These are phyloP conservation scores for Boletus edulis DNA, from an alignment of 768 basidiomycete species.

Conservation along the genomic window DNA sequence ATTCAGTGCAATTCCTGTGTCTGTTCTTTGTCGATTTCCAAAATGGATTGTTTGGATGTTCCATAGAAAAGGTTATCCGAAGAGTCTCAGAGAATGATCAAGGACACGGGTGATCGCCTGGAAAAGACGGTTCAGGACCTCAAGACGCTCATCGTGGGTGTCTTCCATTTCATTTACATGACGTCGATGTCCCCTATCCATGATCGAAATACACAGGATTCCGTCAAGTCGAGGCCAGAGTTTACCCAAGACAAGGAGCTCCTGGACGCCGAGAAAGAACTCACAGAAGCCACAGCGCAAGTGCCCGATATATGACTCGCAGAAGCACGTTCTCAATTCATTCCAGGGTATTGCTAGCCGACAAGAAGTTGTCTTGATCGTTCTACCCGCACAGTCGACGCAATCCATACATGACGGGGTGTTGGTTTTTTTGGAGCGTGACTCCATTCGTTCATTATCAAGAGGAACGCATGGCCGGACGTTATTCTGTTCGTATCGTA, in stretches of 20 bases:
- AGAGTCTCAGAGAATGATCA: slow-evolving; percentile 81
- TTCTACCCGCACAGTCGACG: slow-evolving; percentile 19
- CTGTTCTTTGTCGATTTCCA: slow-evolving; percentile 10
- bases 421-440: not conserved
- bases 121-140: slow-evolving; percentile 62
- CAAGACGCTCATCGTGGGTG: slow-evolving; percentile 61
- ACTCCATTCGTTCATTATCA: slow-evolving; percentile 8
- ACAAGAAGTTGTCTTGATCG: slow-evolving; percentile 14
- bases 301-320: slow-evolving; percentile 5
- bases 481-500: slow-evolving; percentile 10
- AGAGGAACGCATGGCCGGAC: slow-evolving; percentile 20
- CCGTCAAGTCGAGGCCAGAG: slow-evolving; percentile 26
- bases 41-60: not conserved
- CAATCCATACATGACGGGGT: not conserved
- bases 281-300: slow-evolving; percentile 53
- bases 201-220: slow-evolving; percentile 21
- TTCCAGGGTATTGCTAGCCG: slow-evolving; percentile 15
- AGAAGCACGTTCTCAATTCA: slow-evolving; percentile 13
- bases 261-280: slow-evolving; percentile 53
- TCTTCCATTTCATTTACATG: slow-evolving; percentile 26
- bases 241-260: slow-evolving; percentile 40
- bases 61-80: slow-evolving; percentile 62
- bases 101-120: slow-evolving; percentile 61
- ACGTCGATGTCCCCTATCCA: slow-evolving; percentile 14
- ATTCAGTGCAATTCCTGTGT: slow-evolving; percentile 13